phyloP scores from a whole-genome alignment of 2,329 filamentous ascomycete species.

The Paecilomyces fulvus region DNA sequence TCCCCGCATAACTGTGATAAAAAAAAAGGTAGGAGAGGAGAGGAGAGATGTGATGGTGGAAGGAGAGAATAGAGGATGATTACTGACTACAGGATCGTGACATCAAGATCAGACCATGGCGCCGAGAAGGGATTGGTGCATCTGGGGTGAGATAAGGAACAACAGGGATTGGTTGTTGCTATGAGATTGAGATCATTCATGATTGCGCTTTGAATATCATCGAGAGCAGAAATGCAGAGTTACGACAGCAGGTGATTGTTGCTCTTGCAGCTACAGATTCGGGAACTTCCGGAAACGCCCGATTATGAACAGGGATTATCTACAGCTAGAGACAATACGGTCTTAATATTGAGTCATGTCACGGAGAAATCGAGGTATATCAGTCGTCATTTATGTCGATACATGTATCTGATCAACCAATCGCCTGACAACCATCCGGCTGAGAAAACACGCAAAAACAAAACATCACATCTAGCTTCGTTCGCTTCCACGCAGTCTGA shows the following conservation, averaged over 20 bases:
- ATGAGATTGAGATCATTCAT: not conserved
- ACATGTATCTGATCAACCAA: not conserved
- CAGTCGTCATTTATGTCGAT: not conserved
- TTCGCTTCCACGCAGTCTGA: slow-evolving; percentile 89
- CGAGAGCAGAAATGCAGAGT: not conserved
- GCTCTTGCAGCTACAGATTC: not conserved
- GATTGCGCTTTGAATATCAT: not conserved
- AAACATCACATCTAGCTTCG: slow-evolving; percentile 50
- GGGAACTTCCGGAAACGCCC: not conserved
- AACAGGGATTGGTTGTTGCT: not conserved
- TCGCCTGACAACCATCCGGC: not conserved
- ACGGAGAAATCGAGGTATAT: not conserved
- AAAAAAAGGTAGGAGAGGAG: not conserved
- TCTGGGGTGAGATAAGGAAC: not conserved
- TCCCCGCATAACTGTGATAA: not conserved
- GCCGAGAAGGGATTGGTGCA: not conserved
- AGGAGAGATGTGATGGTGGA: not conserved
- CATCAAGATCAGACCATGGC: not conserved
- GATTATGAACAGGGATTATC: not conserved
- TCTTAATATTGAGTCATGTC: not conserved
- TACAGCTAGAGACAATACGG: not conserved
- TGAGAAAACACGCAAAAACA: not conserved
- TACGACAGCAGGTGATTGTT: not conserved
- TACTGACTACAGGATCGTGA: not conserved
- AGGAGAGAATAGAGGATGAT: not conserved